Conservation (phyloP, 1,139 yeast genomes). For the Sugiyamaella sp. region DNA sequence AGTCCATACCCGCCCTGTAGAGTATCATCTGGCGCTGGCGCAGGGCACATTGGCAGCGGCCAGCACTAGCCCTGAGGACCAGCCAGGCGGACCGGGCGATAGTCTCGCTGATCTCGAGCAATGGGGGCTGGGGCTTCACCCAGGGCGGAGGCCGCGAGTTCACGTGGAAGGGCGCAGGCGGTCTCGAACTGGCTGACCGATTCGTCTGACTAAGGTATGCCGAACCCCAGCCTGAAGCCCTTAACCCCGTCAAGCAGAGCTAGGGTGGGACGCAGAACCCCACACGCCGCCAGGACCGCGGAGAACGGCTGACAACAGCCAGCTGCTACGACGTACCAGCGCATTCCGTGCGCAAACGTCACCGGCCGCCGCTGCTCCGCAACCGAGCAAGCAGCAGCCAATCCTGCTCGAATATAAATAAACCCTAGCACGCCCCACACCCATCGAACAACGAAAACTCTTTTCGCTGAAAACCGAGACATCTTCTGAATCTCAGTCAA, state of each 20-base stretch:
- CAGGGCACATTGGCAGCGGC: no score
- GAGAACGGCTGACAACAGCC: no score
- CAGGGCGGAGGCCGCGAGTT: background rate
- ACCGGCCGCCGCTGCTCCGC: background rate
- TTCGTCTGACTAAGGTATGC: slow-evolving; percentile 14
- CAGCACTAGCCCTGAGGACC: no score
- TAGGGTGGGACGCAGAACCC: background rate
- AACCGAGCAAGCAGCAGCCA: background rate
- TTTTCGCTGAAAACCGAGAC: background rate
- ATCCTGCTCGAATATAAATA: slow-evolving; percentile 3
- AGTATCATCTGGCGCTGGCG: no score
- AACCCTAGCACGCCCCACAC: slow-evolving; percentile 13
- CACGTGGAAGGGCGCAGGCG: slow-evolving; percentile 13
- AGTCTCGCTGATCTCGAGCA: no score
- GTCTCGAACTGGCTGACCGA: background rate
- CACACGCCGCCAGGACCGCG: no score
- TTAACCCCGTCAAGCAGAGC: no score
- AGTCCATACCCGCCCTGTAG: no score
- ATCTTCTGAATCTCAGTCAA: background rate
- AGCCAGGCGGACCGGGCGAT: no score
- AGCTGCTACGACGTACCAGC: no score
- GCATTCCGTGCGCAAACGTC: background rate
- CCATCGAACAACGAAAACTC: slow-evolving; percentile 9
- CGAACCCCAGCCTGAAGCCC: background rate
- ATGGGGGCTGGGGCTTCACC: no score